phyloP scores from a whole-genome alignment of 768 basidiomycete species.

The button mushroom (Agaricus bisporus) region DNA sequence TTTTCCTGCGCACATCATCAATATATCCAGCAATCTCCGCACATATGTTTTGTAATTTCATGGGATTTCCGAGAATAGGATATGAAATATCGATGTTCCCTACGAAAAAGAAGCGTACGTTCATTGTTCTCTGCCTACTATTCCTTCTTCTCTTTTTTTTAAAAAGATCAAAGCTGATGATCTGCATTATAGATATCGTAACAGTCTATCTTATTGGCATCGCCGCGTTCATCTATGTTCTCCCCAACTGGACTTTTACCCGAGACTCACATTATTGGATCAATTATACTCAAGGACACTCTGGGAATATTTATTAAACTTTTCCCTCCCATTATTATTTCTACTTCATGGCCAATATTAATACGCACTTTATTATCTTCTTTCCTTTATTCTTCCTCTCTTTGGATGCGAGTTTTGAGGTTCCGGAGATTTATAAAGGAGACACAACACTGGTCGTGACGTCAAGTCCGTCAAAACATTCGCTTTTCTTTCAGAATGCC shows the following conservation, averaged over 20 bases:
- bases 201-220: slow-evolving; percentile 55
- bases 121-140: neutral
- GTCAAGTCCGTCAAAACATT: too few relatives aligned
- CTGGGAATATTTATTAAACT: neutral
- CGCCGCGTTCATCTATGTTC: slow-evolving; percentile 45
- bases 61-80: slow-evolving; percentile 76
- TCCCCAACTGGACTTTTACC: slow-evolving; percentile 26
- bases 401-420: too few relatives aligned
- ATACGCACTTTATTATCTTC: neutral
- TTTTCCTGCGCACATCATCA: slow-evolving; percentile 84
- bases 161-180: slow-evolving; percentile 3
- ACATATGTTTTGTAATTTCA: slow-evolving; percentile 91
- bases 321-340: neutral
- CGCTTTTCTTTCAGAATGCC: too few relatives aligned
- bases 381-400: neutral
- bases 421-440: too few relatives aligned
- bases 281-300: neutral
- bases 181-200: slow-evolving; percentile 39
- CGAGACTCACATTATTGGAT: slow-evolving; percentile 18
- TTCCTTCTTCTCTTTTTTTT: neutral
- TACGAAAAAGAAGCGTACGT: slow-evolving; percentile 43
- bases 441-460: too few relatives aligned
- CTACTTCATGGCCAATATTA: neutral
- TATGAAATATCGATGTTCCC: slow-evolving; percentile 53
- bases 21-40: slow-evolving; percentile 71